A percentile compares a stretch with the other conserved stretches of the same genome.
These are phyloP conservation scores for Inosperma sp. DNA, from an alignment of 768 basidiomycete species.

Conservation along the genomic window DNA sequence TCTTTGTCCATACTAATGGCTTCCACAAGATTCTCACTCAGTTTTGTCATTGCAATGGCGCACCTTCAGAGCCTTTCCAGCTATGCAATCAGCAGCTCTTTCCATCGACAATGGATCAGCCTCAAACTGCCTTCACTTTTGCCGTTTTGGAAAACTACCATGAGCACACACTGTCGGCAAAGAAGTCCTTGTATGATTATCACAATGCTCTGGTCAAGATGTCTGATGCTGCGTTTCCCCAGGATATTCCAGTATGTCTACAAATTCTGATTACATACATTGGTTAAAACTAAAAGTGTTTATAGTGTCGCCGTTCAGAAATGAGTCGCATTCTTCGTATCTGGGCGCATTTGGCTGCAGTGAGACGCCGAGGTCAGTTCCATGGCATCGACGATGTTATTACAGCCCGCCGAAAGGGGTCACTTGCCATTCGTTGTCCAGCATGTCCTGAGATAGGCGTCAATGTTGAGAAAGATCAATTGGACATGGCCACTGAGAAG, in stretches of 20 bases:
- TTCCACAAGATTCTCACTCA: slow-evolving; percentile 11
- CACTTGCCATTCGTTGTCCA: slow-evolving; percentile 19
- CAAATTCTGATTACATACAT: not conserved
- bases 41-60: slow-evolving; percentile 10
- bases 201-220: slow-evolving; percentile 16
- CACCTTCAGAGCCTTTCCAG: slow-evolving; percentile 3
- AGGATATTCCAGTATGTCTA: slow-evolving; percentile 21
- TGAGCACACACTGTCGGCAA: not conserved
- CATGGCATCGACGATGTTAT: slow-evolving; percentile 16
- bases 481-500: slow-evolving; percentile 10
- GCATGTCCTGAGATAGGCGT: slow-evolving; percentile 27
- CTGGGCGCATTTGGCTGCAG: slow-evolving; percentile 18
- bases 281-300: too few species aligned
- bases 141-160: slow-evolving; percentile 4
- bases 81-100: slow-evolving; percentile 6
- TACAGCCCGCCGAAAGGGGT: slow-evolving; percentile 13
- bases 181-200: slow-evolving; percentile 26
- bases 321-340: slow-evolving; percentile 20
- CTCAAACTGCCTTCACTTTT: slow-evolving; percentile 7
- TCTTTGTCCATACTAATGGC: slow-evolving; percentile 18
- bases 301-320: slow-evolving; percentile 21
- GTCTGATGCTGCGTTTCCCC: slow-evolving; percentile 21
- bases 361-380: slow-evolving; percentile 21
- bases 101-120: slow-evolving; percentile 4
- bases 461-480: slow-evolving; percentile 23